These are phyloP conservation scores for Achaetomiella virescens DNA, from an alignment of 495 filamentous ascomycete species.

Conservation along the genomic window DNA sequence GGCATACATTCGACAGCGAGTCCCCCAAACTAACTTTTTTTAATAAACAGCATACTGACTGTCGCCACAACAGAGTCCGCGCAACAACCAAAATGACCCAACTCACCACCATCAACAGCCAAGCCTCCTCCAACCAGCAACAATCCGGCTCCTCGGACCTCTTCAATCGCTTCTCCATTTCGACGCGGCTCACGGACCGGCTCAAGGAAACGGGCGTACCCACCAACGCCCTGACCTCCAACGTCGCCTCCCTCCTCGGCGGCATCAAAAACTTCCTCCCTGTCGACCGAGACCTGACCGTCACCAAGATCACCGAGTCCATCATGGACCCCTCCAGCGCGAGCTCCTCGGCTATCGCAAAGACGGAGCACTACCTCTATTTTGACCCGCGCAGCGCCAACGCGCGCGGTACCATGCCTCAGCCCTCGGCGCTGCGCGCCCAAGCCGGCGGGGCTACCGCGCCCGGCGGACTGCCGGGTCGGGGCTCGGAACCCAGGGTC, in stretches of 20 bases:
- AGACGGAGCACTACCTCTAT: conserved; percentile 97
- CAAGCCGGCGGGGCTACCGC: conserved; percentile 24
- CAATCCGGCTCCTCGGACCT: conserved; percentile 58
- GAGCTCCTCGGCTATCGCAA: conserved; percentile 84
- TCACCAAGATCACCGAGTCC: conserved; percentile 96
- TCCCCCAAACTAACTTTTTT: neutral
- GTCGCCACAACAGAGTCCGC: conserved; percentile 57
- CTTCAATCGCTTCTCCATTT: conserved; percentile 87
- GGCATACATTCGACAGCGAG: conserved; percentile 76
- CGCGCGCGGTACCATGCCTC: conserved; percentile 87
- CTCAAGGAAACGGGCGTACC: conserved; percentile 78
- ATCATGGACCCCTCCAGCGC: conserved; percentile 95
- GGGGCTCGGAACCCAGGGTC: conserved; percentile 38
- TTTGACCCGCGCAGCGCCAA: conserved; percentile 93
- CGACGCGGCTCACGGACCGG: conserved; percentile 83
- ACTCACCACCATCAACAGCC: conserved; percentile 71
- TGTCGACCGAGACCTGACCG: conserved; percentile 86
- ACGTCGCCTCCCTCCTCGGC: conserved; percentile 93
- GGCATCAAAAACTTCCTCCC: conserved; percentile 98
- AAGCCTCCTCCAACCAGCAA: conserved; percentile 55
- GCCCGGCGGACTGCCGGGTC: conserved; percentile 40
- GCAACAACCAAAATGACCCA: conserved; percentile 98
- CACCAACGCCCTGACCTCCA: conserved; percentile 54
- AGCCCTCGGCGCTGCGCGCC: conserved; percentile 51
- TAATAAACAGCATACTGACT: conserved; percentile 24